Conservation (phyloP, 495 filamentous ascomycete genomes). For the Neurospora sp. region DNA sequence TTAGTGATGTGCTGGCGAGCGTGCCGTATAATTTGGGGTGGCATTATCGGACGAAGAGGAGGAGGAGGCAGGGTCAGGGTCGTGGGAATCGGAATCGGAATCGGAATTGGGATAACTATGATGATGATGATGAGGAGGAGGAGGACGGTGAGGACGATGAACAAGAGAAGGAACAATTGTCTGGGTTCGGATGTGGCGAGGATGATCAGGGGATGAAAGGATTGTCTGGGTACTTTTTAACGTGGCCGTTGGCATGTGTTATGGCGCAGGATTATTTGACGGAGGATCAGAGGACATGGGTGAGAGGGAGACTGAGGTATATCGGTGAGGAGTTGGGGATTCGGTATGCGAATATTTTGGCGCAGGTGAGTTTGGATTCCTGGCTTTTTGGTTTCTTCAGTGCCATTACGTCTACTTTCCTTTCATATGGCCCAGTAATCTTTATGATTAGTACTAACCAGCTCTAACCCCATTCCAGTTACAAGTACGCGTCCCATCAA, state of each 20-base stretch:
- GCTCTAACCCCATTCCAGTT: slow-evolving; percentile 15
- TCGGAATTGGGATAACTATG: neutral
- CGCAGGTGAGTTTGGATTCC: slow-evolving; percentile 20
- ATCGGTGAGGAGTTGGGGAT: slow-evolving; percentile 40
- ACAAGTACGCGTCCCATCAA: slow-evolving; percentile 39
- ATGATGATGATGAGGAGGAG: neutral
- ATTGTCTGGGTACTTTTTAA: slow-evolving; percentile 37
- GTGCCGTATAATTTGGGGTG: slow-evolving; percentile 45
- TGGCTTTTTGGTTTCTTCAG: neutral
- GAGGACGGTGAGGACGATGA: neutral
- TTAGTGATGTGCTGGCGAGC: slow-evolving; percentile 40
- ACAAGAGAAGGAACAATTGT: slow-evolving; percentile 1
- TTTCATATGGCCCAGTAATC: neutral
- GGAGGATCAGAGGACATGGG: slow-evolving; percentile 38
- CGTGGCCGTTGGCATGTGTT: slow-evolving; percentile 33
- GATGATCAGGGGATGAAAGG: slow-evolving; percentile 27
- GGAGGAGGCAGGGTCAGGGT: neutral
- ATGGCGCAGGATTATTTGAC: slow-evolving; percentile 38
- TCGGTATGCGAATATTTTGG: slow-evolving; percentile 37
- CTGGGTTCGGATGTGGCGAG: slow-evolving; percentile 27
- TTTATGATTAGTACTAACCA: neutral
- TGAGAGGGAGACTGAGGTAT: slow-evolving; percentile 32
- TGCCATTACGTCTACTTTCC: neutral
- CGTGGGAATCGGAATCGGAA: neutral
- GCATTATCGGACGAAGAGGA: slow-evolving; percentile 12